Percentiles rank a stretch among this genome's conserved stretches.
Conservation (phyloP, 2,329 filamentous ascomycete species). For the Aspergillus fumigatus region DNA sequence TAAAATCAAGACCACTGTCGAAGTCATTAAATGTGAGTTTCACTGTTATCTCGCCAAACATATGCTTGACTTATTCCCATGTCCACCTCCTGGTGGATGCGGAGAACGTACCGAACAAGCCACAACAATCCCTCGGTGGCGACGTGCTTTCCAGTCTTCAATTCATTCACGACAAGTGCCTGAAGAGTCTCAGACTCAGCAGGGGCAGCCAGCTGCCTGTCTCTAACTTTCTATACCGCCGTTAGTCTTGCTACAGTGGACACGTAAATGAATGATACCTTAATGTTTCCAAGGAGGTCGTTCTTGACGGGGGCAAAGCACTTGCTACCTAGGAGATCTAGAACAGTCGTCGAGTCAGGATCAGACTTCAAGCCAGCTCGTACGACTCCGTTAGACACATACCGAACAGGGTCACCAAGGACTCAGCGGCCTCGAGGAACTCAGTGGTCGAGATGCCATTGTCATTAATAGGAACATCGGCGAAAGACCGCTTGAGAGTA, state of each 20-base stretch:
- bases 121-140: slow-evolving; percentile 89
- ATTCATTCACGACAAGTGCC: slow-evolving; percentile 77
- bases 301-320: slow-evolving; percentile 88
- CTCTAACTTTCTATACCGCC: slow-evolving; percentile 71
- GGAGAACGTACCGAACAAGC: slow-evolving; percentile 67
- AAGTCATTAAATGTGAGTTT: slow-evolving; percentile 5
- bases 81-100: background rate
- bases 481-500: slow-evolving; percentile 77
- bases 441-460: slow-evolving; percentile 76
- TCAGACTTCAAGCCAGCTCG: background rate
- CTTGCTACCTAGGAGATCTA: slow-evolving; percentile 59
- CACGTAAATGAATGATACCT: slow-evolving; percentile 50
- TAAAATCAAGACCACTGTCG: slow-evolving; percentile 85
- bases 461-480: slow-evolving; percentile 73
- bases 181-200: slow-evolving; percentile 79
- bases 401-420: slow-evolving; percentile 84
- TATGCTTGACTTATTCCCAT: background rate
- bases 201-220: slow-evolving; percentile 73
- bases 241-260: slow-evolving; percentile 7
- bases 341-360: slow-evolving; percentile 3
- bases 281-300: slow-evolving; percentile 88
- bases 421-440: slow-evolving; percentile 89
- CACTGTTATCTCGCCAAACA: background rate
- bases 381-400: slow-evolving; percentile 15
- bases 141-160: slow-evolving; percentile 81